Base-by-base conservation (phyloP, 768 basidiomycete species). In the Tricholoma bakamatsutake region DNA sequence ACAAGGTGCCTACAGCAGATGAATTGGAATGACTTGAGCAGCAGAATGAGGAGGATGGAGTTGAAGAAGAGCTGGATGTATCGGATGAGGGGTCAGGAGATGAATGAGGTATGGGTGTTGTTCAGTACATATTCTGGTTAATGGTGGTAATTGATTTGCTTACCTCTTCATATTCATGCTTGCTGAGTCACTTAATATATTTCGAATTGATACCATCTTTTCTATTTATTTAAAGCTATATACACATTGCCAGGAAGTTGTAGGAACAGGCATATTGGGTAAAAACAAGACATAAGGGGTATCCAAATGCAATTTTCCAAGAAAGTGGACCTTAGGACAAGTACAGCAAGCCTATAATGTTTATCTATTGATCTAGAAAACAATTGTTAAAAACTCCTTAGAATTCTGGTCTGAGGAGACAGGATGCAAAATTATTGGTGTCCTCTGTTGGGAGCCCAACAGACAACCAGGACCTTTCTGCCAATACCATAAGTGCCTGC, bases 401-500 rank as follows among this genome's bases (percentile, higher is more conserved):
- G 5, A 39, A 39, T 39, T 39, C 37, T 7, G 7, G 37, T 39
- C 37, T 39, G 15, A 39, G 37, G 37, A 39, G 7, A 39, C 37
- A 5, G 37, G 37, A 39, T n/a, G 13, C 15, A 15, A 43, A 43
- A 21, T 43, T 43, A 43, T 43, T 11, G 42, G 17, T 18, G 4
- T 9, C 42, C 42, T 43, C 42, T 43, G 21, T 43, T 43, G 0
- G 42, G 17, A 21, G 42, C 42, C 42, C 42, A 39, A 39, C 37
- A 39, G n/a, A 39, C 37, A 39, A 39, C 37, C 37, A 39, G 37
- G 37, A 39, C 37, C 37, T 39, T 39, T 15, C 15, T 39, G 37
- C 37, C 37, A 39, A 39, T 33, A 33, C 58, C 58, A 58, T 63
- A 68, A 1, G 67, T 64, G 1, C 64, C 59, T 51, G 27, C 39